Evolutionary conservation across 1,284 basidiomycete genomes (phyloP).

Genomic region (Rhodotorula sp.): DNA sequence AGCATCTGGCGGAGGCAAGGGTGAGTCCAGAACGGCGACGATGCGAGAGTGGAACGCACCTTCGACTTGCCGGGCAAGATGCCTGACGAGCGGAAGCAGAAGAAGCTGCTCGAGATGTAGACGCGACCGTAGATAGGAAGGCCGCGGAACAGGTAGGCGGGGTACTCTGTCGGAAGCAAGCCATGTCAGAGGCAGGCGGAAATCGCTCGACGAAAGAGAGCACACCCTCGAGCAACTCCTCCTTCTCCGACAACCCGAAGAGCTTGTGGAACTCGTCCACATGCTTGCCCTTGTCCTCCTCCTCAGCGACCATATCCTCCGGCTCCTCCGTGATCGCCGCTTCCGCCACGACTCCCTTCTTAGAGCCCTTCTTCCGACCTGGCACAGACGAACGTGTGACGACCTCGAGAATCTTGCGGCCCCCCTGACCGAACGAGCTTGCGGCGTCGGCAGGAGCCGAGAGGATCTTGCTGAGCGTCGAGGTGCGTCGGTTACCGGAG

Average conservation of each 20-base stretch:
- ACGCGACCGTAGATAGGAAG: conserved; percentile 81
- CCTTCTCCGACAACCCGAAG: conserved; percentile 83
- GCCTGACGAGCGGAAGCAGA: conserved; percentile 84
- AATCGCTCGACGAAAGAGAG: conserved; percentile 37
- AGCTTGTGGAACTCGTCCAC: conserved; percentile 59
- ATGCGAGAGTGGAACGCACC: conserved; percentile 54
- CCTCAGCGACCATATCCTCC: conserved; percentile 3
- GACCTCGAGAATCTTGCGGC: conserved; percentile 34
- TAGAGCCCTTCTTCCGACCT: not conserved
- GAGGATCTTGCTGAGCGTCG: conserved; percentile 25
- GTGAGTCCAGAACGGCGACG: not conserved
- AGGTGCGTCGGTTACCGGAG: not conserved
- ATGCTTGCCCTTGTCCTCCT: conserved; percentile 48
- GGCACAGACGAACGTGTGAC: conserved; percentile 19
- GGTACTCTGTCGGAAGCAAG: conserved; percentile 63
- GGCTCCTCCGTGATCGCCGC: conserved; percentile 17
- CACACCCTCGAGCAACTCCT: conserved; percentile 80
- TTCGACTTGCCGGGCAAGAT: conserved; percentile 68
- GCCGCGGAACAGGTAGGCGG: conserved; percentile 80
- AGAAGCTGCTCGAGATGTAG: conserved; percentile 80
- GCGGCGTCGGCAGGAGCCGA: conserved; percentile 5
- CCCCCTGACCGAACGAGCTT: conserved; percentile 1
- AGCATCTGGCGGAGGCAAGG: conserved; percentile 69
- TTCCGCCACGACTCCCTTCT: not conserved
- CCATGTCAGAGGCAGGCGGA: not conserved